Conservation (phyloP, 768 basidiomycete genomes). For the Boletellus ananas region DNA sequence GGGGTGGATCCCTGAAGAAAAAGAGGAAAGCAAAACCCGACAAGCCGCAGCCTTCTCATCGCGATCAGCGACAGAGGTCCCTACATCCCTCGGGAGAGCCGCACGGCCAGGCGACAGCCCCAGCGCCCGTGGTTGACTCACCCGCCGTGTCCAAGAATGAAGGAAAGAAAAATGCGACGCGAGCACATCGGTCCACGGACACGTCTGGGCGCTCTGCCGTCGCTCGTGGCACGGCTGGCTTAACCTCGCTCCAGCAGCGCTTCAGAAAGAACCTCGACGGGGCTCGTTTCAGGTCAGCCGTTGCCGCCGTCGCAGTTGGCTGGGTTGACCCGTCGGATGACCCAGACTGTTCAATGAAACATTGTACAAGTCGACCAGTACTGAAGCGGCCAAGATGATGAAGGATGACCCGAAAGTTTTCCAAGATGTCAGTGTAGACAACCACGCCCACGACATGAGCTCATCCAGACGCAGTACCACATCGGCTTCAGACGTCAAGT, state of each 20-base stretch:
- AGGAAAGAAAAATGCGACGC: constrained; percentile 20
- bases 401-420: constrained; percentile 76
- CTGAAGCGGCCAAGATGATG: constrained; percentile 76
- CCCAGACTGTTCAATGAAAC: constrained; percentile 86
- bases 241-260: constrained; percentile 71
- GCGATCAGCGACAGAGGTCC: constrained; percentile 4
- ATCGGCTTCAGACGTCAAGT: constrained; percentile 89
- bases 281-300: constrained; percentile 73
- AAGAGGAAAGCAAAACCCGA: constrained; percentile 11
- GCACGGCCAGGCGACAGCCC: constrained; percentile 4
- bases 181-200: constrained; percentile 19
- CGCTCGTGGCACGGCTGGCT: constrained; percentile 19
- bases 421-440: constrained; percentile 58
- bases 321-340: constrained; percentile 6
- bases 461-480: constrained; percentile 69
- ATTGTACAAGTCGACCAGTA: constrained; percentile 83
- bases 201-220: constrained; percentile 13
- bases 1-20: constrained; percentile 18
- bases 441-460: constrained; percentile 3
- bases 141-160: constrained; percentile 8
- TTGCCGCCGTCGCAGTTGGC: not conserved
- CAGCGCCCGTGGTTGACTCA: constrained; percentile 1
- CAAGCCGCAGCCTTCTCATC: constrained; percentile 2
- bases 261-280: constrained; percentile 83
- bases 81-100: constrained; percentile 1